These are phyloP conservation scores for Hagleromyces aurorensis DNA, from an alignment of 805 yeast species.

Conservation along the genomic window DNA sequence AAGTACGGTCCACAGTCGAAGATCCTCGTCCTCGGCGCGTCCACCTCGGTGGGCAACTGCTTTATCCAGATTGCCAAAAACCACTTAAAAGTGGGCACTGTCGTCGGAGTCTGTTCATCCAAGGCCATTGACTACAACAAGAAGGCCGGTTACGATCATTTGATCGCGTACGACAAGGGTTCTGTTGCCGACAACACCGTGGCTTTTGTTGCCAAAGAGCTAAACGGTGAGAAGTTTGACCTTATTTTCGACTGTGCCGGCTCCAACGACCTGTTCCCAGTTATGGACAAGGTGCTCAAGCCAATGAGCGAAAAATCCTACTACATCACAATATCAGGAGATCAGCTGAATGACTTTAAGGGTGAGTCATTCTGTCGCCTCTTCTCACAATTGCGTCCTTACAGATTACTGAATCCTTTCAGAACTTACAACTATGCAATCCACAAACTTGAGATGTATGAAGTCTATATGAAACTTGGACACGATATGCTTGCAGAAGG, in stretches of 20 bases:
- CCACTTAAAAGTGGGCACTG: conserved; percentile 37
- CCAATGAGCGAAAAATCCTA: conserved; percentile 39
- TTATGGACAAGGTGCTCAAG: conserved; percentile 38
- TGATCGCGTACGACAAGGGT: conserved; percentile 48
- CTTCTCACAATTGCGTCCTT: too few relatives aligned
- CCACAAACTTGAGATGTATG: conserved; percentile 7
- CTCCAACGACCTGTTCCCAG: conserved; percentile 39
- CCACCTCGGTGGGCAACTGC: conserved; percentile 58
- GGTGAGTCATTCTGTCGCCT: too few relatives aligned
- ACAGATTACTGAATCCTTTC: conserved; percentile 18
- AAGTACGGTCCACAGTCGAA: conserved; percentile 37
- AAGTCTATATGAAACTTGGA: conserved; percentile 17
- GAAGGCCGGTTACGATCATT: conserved; percentile 49
- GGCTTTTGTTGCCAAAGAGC: conserved; percentile 21
- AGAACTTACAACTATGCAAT: conserved; percentile 28
- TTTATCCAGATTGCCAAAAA: conserved; percentile 50
- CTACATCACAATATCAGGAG: conserved; percentile 53
- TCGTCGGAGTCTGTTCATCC: conserved; percentile 51
- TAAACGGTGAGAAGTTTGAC: conserved; percentile 44
- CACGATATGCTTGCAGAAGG: conserved; percentile 19
- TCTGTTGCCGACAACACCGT: conserved; percentile 32
- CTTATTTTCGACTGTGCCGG: conserved; percentile 62
- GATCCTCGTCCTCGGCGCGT: conserved; percentile 64
- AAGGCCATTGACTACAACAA: conserved; percentile 38
- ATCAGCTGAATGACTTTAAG: conserved; percentile 31